Percentiles rank a stretch among this genome's conserved stretches.
Evolutionary conservation across 768 basidiomycete species (phyloP).

Genomic region (Suillus decipiens): DNA sequence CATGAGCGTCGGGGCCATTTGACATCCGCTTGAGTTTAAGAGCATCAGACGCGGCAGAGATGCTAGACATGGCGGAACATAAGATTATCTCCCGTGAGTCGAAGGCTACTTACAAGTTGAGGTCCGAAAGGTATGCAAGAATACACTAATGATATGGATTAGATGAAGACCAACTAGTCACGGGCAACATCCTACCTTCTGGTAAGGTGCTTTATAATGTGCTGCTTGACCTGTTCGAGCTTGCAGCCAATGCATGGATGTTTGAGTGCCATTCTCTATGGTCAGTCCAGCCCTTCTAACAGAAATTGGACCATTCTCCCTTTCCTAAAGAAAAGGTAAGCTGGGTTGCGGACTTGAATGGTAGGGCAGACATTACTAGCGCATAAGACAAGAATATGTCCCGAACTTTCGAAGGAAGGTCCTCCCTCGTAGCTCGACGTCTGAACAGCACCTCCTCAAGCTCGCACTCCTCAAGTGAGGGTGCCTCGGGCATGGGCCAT

Average conservation of each 20-base stretch:
- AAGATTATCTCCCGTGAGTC: slow-evolving; percentile 9
- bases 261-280: slow-evolving; percentile 47
- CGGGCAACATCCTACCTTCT: slow-evolving; percentile 53
- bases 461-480: slow-evolving; percentile 62
- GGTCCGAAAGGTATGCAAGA: slow-evolving; percentile 75
- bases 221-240: slow-evolving; percentile 57
- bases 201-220: slow-evolving; percentile 68
- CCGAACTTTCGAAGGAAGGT: slow-evolving; percentile 34
- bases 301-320: slow-evolving; percentile 66
- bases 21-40: slow-evolving; percentile 53
- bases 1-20: slow-evolving; percentile 49
- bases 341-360: not conserved
- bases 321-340: slow-evolving; percentile 47
- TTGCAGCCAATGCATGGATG: slow-evolving; percentile 80
- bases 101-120: slow-evolving; percentile 60
- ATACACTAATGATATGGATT: slow-evolving; percentile 56
- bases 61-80: slow-evolving; percentile 39
- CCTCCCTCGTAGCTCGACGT: slow-evolving; percentile 29
- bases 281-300: slow-evolving; percentile 55
- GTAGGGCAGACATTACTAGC: slow-evolving; percentile 18
- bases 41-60: slow-evolving; percentile 53
- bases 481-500: slow-evolving; percentile 65
- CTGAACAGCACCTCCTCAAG: slow-evolving; percentile 50
- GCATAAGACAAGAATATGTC: slow-evolving; percentile 33
- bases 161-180: slow-evolving; percentile 8